These are phyloP conservation scores for Filobasidium floriforme DNA, from an alignment of 768 basidiomycete species.

Conservation along the genomic window DNA sequence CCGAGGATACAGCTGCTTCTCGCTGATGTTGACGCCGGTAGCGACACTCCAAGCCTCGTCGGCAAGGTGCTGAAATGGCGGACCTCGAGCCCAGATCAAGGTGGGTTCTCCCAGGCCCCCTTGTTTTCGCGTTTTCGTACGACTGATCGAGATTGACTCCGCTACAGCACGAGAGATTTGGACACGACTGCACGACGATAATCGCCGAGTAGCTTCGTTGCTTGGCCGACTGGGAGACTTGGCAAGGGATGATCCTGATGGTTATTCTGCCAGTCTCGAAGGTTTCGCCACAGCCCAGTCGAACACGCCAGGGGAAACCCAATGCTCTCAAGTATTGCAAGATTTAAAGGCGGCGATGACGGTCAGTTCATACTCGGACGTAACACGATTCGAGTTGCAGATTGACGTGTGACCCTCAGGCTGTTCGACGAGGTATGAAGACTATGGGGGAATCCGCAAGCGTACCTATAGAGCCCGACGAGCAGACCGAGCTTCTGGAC, in stretches of 20 bases:
- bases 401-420: constrained; percentile 48
- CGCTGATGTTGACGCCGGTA: constrained; percentile 93
- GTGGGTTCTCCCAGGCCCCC: constrained; percentile 7
- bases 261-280: no score
- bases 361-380: neutral
- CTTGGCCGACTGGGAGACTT: no score
- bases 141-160: no score
- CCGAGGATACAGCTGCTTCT: constrained; percentile 74
- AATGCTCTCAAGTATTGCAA: no score
- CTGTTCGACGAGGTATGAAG: constrained; percentile 70
- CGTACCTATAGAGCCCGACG: constrained; percentile 82
- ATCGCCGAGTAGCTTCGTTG: no score
- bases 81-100: constrained; percentile 55
- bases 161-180: no score
- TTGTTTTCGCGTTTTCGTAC: no score
- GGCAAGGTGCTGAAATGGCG: constrained; percentile 87
- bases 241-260: no score
- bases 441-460: constrained; percentile 67
- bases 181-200: no score
- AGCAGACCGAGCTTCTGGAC: constrained; percentile 78
- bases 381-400: neutral
- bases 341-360: neutral
- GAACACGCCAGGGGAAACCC: no score
- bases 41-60: constrained; percentile 88
- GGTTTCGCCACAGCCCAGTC: no score